A percentile compares a stretch with the other conserved stretches of the same genome.
Conservation (phyloP, 2,329 filamentous ascomycete genomes). For the Trichoderma atroviride region DNA sequence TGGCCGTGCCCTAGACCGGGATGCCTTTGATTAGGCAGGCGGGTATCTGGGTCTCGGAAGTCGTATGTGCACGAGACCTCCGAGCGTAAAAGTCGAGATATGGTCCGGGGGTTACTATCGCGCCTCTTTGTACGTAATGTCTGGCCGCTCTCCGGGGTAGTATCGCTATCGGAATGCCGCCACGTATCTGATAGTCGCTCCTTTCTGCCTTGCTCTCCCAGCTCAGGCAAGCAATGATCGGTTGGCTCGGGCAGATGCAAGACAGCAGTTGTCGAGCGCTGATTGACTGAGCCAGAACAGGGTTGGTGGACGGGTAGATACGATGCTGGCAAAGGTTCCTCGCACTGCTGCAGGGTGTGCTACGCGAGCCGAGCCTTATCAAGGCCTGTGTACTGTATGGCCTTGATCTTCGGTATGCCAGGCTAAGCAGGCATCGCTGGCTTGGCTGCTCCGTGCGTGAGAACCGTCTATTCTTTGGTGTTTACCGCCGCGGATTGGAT, state of each 20-base stretch:
- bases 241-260: not conserved
- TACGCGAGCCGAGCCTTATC: constrained; percentile 24
- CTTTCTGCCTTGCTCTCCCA: not conserved
- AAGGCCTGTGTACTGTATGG: not conserved
- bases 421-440: constrained; percentile 2
- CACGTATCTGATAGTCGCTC: not conserved
- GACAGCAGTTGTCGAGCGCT: not conserved
- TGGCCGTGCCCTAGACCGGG: not conserved
- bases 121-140: constrained; percentile 10
- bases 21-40: not conserved
- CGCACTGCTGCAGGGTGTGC: constrained; percentile 1
- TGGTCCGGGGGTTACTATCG: constrained; percentile 11
- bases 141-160: not conserved
- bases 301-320: constrained; percentile 7
- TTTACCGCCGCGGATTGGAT: not conserved
- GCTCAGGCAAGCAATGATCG: not conserved
- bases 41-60: constrained; percentile 8
- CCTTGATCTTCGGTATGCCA: not conserved
- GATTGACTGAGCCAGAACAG: not conserved
- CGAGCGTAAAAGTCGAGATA: not conserved
- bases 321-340: constrained; percentile 23
- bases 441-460: constrained; percentile 3
- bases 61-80: not conserved
- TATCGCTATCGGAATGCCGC: not conserved
- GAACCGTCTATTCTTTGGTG: not conserved